phyloP scores from a whole-genome alignment of 495 filamentous ascomycete genomes.

The Aspergillus cavernicola region DNA sequence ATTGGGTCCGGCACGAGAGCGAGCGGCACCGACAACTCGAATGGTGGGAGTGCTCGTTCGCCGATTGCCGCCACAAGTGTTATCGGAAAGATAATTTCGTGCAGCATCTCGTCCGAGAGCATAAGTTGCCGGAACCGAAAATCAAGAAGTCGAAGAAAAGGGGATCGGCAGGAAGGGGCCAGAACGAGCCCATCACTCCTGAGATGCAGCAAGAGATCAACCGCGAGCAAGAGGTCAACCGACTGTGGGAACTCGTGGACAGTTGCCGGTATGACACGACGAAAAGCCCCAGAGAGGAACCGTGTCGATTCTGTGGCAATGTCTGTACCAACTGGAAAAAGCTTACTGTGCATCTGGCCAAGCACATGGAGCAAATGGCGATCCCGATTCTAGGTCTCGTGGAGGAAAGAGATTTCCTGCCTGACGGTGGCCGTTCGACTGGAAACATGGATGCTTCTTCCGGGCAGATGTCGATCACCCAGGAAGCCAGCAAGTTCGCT shows the following conservation, averaged over 20 bases:
- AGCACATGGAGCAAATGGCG: constrained; percentile 93
- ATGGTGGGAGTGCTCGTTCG: constrained; percentile 83
- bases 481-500: constrained; percentile 5
- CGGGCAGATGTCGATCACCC: constrained; percentile 4
- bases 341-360: constrained; percentile 88
- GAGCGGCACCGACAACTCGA: constrained; percentile 90
- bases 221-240: constrained; percentile 51
- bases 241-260: constrained; percentile 75
- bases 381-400: constrained; percentile 80
- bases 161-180: constrained; percentile 16
- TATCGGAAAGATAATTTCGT: constrained; percentile 94
- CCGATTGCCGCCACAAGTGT: constrained; percentile 80
- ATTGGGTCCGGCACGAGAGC: constrained; percentile 96
- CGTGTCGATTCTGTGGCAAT: constrained; percentile 88
- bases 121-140: constrained; percentile 81
- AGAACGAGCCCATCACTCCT: constrained; percentile 43
- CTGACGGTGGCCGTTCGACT: constrained; percentile 7
- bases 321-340: constrained; percentile 87
- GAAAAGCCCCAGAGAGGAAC: constrained; percentile 67
- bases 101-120: constrained; percentile 90
- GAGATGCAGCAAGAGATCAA: constrained; percentile 42
- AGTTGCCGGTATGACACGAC: constrained; percentile 68
- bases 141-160: constrained; percentile 38
- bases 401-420: constrained; percentile 28
- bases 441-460: constrained; percentile 12